Conservation (phyloP, 768 basidiomycete species). For the Amanita molliuscula region DNA sequence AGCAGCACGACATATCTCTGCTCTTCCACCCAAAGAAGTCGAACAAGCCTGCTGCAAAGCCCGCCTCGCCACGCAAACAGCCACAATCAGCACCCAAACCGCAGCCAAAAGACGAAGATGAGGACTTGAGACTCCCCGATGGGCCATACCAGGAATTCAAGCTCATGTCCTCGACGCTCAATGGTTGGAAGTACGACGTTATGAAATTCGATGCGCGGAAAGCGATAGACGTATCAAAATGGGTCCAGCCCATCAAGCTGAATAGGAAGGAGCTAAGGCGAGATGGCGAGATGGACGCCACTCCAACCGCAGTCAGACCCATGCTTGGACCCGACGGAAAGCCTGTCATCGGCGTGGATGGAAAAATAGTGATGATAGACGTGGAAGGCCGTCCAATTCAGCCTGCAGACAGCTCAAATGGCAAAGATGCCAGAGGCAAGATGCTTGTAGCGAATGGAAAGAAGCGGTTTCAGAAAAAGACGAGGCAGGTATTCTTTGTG, state of each 20-base stretch:
- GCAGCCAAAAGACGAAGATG: constrained; percentile 37
- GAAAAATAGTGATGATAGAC: constrained; percentile 74
- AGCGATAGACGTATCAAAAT: constrained; percentile 55
- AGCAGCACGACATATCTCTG: constrained; percentile 28
- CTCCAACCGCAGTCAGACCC: constrained; percentile 48
- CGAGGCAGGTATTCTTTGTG: constrained; percentile 72
- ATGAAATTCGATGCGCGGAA: constrained; percentile 84
- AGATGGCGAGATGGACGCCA: constrained; percentile 24
- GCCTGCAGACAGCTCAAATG: constrained; percentile 15
- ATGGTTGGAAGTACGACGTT: constrained; percentile 87
- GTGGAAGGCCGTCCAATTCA: constrained; percentile 67
- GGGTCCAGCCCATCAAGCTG: constrained; percentile 71
- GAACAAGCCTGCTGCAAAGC: constrained; percentile 19
- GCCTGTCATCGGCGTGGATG: constrained; percentile 69
- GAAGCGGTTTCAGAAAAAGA: constrained; percentile 77
- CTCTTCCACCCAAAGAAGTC: constrained; percentile 67
- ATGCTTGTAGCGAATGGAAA: constrained; percentile 33
- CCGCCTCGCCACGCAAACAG: constrained; percentile 28
- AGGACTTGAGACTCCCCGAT: constrained; percentile 46
- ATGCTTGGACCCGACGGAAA: constrained; percentile 82
- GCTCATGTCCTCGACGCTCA: constrained; percentile 69
- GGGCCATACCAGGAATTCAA: constrained; percentile 67
- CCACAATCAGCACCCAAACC: constrained; percentile 28
- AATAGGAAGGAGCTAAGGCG: constrained; percentile 76
- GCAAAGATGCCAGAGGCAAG: constrained; percentile 33